Percentiles rank a stretch among this genome's conserved stretches.
Conservation (phyloP, 2,329 filamentous ascomycete genomes). For the Colletotrichum gloeosporioides region DNA sequence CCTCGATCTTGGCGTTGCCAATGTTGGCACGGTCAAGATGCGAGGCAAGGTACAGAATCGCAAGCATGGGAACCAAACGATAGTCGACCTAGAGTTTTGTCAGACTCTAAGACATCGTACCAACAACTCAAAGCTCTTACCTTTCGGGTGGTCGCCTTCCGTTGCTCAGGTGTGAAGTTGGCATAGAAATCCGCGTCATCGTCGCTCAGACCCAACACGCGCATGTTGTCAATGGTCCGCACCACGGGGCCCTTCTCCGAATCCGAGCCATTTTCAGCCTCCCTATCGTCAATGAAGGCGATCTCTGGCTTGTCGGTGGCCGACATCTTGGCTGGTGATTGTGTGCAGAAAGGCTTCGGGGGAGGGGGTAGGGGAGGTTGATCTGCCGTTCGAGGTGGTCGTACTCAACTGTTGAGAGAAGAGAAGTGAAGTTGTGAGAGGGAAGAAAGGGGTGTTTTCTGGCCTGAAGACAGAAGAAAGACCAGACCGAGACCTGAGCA, state of each 20-base stretch:
- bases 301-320: constrained; percentile 27
- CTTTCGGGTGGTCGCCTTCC: constrained; percentile 30
- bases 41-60: constrained; percentile 60
- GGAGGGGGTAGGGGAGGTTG: not conserved
- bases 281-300: constrained; percentile 26
- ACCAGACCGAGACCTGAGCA: not conserved
- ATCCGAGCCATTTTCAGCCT: not conserved
- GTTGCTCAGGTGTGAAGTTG: constrained; percentile 24
- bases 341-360: not conserved
- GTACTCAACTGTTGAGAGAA: not conserved
- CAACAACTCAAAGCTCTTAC: constrained; percentile 6
- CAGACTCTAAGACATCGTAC: not conserved
- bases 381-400: not conserved
- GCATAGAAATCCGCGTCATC: constrained; percentile 33
- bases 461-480: not conserved
- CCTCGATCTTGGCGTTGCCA: constrained; percentile 56
- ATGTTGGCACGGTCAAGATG: constrained; percentile 62
- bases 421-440: not conserved
- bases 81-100: constrained; percentile 3
- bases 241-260: constrained; percentile 25
- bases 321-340: not conserved
- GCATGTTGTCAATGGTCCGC: constrained; percentile 31
- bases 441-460: not conserved
- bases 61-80: constrained; percentile 53
- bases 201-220: constrained; percentile 31